These are phyloP conservation scores for Aspergillus aculeatinus DNA, from an alignment of 2,329 filamentous ascomycete species.

Conservation along the genomic window DNA sequence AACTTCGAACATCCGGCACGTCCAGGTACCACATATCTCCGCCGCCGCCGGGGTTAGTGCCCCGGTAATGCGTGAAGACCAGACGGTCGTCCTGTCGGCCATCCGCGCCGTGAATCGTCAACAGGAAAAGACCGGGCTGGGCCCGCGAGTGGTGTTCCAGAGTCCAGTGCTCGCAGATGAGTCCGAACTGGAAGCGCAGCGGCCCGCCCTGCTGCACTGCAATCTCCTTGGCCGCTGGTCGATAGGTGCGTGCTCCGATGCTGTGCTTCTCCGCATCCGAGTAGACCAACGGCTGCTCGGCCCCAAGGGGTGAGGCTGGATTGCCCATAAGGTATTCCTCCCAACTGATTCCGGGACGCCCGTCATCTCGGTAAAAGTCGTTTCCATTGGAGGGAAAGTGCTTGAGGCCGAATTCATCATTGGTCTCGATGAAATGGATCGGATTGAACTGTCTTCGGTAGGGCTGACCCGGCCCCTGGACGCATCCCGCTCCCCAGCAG, in stretches of 20 bases:
- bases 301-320: slow-evolving; percentile 45
- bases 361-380: slow-evolving; percentile 74
- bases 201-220: slow-evolving; percentile 56
- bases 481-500: slow-evolving; percentile 86
- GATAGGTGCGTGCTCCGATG: slow-evolving; percentile 58
- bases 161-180: slow-evolving; percentile 80
- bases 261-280: slow-evolving; percentile 50
- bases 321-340: slow-evolving; percentile 76
- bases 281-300: slow-evolving; percentile 50
- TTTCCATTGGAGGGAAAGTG: slow-evolving; percentile 72
- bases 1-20: slow-evolving; percentile 58
- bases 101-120: slow-evolving; percentile 65
- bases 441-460: slow-evolving; percentile 71
- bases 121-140: slow-evolving; percentile 64
- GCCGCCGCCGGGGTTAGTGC: slow-evolving; percentile 55
- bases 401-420: slow-evolving; percentile 75
- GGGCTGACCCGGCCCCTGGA: slow-evolving; percentile 53
- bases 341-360: slow-evolving; percentile 64
- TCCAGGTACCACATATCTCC: slow-evolving; percentile 81
- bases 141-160: slow-evolving; percentile 62
- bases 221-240: slow-evolving; percentile 61
- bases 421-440: slow-evolving; percentile 59
- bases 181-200: slow-evolving; percentile 77
- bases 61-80: slow-evolving; percentile 58
- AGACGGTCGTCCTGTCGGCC: slow-evolving; percentile 67